Conservation (phyloP, 2,329 filamentous ascomycete genomes). For the Lachnellula cervina region DNA sequence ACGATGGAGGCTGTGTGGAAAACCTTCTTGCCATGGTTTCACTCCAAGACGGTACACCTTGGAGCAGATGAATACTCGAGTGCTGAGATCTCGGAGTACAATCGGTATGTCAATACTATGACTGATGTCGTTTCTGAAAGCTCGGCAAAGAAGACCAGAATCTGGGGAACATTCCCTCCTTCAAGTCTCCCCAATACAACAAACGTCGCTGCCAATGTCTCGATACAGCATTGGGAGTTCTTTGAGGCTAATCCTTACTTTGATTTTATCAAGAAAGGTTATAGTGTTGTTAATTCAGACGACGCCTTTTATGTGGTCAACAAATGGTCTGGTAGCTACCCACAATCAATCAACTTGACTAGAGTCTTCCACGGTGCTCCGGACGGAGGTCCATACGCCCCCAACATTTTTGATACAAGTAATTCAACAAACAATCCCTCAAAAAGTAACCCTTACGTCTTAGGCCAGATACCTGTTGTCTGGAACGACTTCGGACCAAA, state of each 20-base stretch:
- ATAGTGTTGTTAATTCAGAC: conserved; percentile 49
- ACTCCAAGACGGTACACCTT: conserved; percentile 50
- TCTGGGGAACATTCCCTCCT: conserved; percentile 53
- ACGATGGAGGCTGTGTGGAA: conserved; percentile 49
- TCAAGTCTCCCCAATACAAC: conserved; percentile 28
- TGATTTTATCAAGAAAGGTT: conserved; percentile 36
- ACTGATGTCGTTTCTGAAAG: conserved; percentile 38
- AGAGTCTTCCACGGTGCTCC: conserved; percentile 42
- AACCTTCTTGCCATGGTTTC: conserved; percentile 51
- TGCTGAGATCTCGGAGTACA: conserved; percentile 44
- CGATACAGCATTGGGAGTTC: conserved; percentile 52
- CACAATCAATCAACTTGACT: conserved; percentile 42
- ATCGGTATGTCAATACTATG: conserved; percentile 49
- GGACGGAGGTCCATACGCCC: conserved; percentile 41
- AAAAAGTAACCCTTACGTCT: conserved; percentile 35
- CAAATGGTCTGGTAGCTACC: conserved; percentile 44
- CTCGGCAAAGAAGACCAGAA: conserved; percentile 43
- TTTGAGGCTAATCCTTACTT: conserved; percentile 45
- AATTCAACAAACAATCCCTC: conserved; percentile 45
- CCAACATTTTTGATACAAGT: conserved; percentile 45
- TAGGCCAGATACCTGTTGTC: conserved; percentile 45
- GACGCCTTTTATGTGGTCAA: conserved; percentile 48
- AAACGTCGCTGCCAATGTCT: conserved; percentile 41
- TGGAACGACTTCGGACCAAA: conserved; percentile 54
- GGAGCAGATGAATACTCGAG: conserved; percentile 52